A percentile compares a stretch with the other conserved stretches of the same genome.
Conservation (phyloP, 148 eudicot genomes). For the Persicaria maculosa region DNA sequence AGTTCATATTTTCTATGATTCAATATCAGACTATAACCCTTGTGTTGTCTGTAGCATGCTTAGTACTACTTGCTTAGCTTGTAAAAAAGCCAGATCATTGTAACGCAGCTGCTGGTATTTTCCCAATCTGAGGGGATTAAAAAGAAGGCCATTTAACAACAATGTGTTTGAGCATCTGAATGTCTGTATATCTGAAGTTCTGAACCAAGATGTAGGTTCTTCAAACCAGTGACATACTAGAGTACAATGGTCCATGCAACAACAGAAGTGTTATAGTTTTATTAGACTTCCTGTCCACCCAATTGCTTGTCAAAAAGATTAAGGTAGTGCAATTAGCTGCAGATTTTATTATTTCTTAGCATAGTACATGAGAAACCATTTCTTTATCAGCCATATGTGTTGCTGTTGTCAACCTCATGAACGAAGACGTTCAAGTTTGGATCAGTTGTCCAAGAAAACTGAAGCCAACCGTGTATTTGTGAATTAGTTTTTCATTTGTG, state of each 20-base stretch:
- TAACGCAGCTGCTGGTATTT: not conserved
- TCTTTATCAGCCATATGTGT: not conserved
- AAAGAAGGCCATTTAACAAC: not conserved
- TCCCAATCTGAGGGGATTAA: not conserved
- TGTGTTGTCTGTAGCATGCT: not conserved
- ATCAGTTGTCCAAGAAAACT: no score
- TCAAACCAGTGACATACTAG: constrained; percentile 82
- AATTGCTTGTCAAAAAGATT: constrained; percentile 60
- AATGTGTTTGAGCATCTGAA: not conserved
- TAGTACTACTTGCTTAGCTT: not conserved
- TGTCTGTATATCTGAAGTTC: not conserved
- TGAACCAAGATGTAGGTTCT: constrained; percentile 45
- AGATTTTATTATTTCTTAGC: not conserved
- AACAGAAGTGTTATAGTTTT: constrained; percentile 65
- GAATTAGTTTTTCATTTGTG: no score
- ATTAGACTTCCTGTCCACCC: constrained; percentile 82
- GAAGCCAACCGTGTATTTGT: no score
- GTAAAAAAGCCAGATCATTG: not conserved
- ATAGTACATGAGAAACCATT: not conserved
- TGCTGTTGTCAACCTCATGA: no score
- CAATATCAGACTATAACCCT: no score
- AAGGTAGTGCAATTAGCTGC: constrained; percentile 38
- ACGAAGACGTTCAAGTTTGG: no score
- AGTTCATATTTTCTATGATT: not conserved
- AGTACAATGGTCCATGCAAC: constrained; percentile 76